Evolutionary conservation across 352 stramenopile genomes (phyloP), one percentile per base, ranked within the genome.

Genomic region (Thalassiosira exigua): DNA sequence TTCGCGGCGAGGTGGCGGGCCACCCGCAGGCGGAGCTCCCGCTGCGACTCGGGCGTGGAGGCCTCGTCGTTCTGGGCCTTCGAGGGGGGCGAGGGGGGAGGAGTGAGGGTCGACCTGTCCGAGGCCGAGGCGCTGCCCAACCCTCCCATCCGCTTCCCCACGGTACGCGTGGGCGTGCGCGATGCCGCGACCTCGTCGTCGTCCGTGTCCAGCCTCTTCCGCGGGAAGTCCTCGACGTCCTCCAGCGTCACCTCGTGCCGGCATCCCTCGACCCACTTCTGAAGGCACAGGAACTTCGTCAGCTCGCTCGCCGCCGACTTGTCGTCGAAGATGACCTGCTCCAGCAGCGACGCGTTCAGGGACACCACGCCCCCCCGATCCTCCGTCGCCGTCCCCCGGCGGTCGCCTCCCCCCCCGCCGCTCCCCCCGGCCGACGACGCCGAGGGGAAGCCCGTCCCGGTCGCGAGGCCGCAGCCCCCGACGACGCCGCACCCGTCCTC

Each of bases 261-360:
- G 54, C 44, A 81, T 2, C 65, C 73, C 39, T 81, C 57, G 4
- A 71, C 65, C 73, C 73, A 81, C 24, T 56, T 62, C 24, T 75
- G 50, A 32, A 81, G 53, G 62, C 73, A 81, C 2, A 54, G 26
- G 33, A 81, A 81, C 26, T 81, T 81, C 30, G 73, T 81, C 7
- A 65, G 50, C 30, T 81, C 73, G 30, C 73, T 81, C 14, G 73
- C 73, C 22, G 22, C 52, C 17, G 73, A 81, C 42, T 64, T 39
- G 4, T 81, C 73, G 50, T 81, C 73, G 46, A 81, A 81, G 2
- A 81, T 69, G 3, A 81, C 65, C 41, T 61, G 65, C 44, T 81
- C 73, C 42, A 81, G 72, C 22, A 81, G 32, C 2, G 64, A 75
- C 39, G 73, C 42, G 54, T 61, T 57, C 26, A 81, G 50, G 22